Conservation (phyloP, 371 early-diverging fungal species). For the Basidiobolus meristosporus region DNA sequence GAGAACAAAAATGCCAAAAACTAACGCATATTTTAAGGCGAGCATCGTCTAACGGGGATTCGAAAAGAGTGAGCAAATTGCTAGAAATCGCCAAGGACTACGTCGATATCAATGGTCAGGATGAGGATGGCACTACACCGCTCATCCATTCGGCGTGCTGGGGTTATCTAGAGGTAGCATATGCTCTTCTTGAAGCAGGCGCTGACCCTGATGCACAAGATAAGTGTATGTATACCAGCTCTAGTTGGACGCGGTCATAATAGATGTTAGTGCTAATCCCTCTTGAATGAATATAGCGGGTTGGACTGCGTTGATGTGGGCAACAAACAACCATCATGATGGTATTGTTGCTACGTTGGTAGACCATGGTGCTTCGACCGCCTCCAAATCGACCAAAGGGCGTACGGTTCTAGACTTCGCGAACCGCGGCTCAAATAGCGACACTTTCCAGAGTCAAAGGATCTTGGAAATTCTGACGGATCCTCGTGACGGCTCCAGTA, state of each 20-base stretch:
- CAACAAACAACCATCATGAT: slow-evolving; percentile 70
- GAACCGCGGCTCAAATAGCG: slow-evolving; percentile 4
- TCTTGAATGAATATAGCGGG: slow-evolving; percentile 27
- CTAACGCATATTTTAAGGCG: slow-evolving; percentile 28
- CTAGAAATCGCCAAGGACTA: slow-evolving; percentile 27
- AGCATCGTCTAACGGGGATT: slow-evolving; percentile 33
- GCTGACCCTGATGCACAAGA: slow-evolving; percentile 60
- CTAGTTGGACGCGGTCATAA: not conserved
- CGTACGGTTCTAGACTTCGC: slow-evolving; percentile 64
- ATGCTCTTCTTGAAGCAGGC: slow-evolving; percentile 44
- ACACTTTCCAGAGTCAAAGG: slow-evolving; percentile 26
- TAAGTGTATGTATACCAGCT: slow-evolving; percentile 25
- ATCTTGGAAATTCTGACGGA: slow-evolving; percentile 24
- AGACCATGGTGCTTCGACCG: slow-evolving; percentile 54
- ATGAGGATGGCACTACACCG: slow-evolving; percentile 69
- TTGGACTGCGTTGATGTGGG: slow-evolving; percentile 95
- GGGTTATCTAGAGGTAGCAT: slow-evolving; percentile 50
- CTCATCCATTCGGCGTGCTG: slow-evolving; percentile 77
- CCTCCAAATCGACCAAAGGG: slow-evolving; percentile 51
- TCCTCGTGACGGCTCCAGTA: not conserved
- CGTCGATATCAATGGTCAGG: slow-evolving; percentile 59
- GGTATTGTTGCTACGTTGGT: slow-evolving; percentile 50
- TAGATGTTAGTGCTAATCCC: not conserved
- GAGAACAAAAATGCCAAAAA: slow-evolving; percentile 19
- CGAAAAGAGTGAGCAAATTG: slow-evolving; percentile 16